Evolutionary conservation across 805 yeast species (phyloP).

Genomic region (Metschnikowia anglica): DNA sequence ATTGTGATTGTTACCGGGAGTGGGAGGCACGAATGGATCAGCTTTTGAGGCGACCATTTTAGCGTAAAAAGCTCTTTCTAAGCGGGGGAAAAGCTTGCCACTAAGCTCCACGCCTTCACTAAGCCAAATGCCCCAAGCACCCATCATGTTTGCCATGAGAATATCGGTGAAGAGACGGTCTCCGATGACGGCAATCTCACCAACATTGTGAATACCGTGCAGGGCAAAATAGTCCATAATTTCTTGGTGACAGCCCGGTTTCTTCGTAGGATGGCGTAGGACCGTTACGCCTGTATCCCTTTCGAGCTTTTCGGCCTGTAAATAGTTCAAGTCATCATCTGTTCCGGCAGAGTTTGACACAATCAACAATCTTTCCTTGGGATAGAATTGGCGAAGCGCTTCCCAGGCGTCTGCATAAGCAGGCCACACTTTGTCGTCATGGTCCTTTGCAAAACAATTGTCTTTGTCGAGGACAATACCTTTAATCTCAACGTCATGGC

Average conservation of each 20-base stretch:
- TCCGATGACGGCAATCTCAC: slow-evolving; percentile 82
- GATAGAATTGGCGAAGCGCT: slow-evolving; percentile 52
- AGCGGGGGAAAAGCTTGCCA: slow-evolving; percentile 47
- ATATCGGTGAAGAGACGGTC: slow-evolving; percentile 91
- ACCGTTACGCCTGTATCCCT: slow-evolving; percentile 65
- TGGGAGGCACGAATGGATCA: slow-evolving; percentile 21
- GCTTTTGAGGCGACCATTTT: slow-evolving; percentile 15
- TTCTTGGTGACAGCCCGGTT: slow-evolving; percentile 78
- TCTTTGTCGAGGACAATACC: slow-evolving; percentile 91
- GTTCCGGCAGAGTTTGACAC: slow-evolving; percentile 96
- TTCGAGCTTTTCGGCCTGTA: slow-evolving; percentile 65
- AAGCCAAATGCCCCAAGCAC: slow-evolving; percentile 81
- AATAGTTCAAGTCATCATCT: slow-evolving; percentile 59
- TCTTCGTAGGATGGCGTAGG: slow-evolving; percentile 68
- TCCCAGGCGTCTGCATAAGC: slow-evolving; percentile 60
- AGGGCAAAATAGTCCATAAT: slow-evolving; percentile 57
- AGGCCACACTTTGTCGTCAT: slow-evolving; percentile 77
- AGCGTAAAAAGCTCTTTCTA: slow-evolving; percentile 48
- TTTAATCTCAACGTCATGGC: slow-evolving; percentile 43
- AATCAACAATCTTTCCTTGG: slow-evolving; percentile 63
- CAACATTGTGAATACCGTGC: slow-evolving; percentile 46
- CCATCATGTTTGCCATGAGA: slow-evolving; percentile 93
- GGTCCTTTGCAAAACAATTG: slow-evolving; percentile 88
- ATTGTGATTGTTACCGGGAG: slow-evolving; percentile 7
- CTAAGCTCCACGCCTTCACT: slow-evolving; percentile 68